A percentile compares a stretch with the other conserved stretches of the same genome.
These are phyloP conservation scores for Neocucurbitaria cava DNA, from an alignment of 2,329 filamentous ascomycete genomes.

Conservation along the genomic window DNA sequence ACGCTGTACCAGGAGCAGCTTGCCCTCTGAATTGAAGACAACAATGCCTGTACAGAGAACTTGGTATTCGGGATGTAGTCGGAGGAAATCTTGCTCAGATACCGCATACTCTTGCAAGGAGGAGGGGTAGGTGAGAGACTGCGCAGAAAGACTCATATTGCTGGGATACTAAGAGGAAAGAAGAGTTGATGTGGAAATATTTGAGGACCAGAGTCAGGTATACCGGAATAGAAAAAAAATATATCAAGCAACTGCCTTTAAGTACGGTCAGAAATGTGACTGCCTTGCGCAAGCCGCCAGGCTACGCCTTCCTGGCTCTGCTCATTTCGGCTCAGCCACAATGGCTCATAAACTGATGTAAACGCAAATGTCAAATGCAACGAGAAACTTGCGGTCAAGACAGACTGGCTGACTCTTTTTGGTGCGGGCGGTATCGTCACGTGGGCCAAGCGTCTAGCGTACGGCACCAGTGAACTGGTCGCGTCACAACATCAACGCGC, in stretches of 20 bases:
- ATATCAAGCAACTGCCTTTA: too few species aligned
- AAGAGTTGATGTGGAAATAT: not conserved
- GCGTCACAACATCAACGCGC: slow-evolving; percentile 21
- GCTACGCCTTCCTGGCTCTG: not conserved
- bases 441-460: slow-evolving; percentile 17
- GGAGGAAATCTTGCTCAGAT: slow-evolving; percentile 34
- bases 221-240: not conserved
- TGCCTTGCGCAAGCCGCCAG: slow-evolving; percentile 8
- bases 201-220: not conserved
- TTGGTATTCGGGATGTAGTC: slow-evolving; percentile 34
- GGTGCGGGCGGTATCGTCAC: not conserved
- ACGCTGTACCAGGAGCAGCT: slow-evolving; percentile 46
- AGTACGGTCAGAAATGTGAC: not conserved
- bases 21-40: slow-evolving; percentile 42
- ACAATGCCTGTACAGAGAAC: slow-evolving; percentile 38
- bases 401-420: not conserved
- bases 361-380: not conserved
- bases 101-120: slow-evolving; percentile 39
- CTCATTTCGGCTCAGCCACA: not conserved
- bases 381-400: not conserved
- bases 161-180: not conserved
- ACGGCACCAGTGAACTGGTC: slow-evolving; percentile 19
- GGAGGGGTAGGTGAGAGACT: slow-evolving; percentile 27
- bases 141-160: slow-evolving; percentile 7
- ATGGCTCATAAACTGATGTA: not conserved